Base-by-base conservation (phyloP, 805 yeast genomes). In the Metschnikowia hibisci region DNA sequence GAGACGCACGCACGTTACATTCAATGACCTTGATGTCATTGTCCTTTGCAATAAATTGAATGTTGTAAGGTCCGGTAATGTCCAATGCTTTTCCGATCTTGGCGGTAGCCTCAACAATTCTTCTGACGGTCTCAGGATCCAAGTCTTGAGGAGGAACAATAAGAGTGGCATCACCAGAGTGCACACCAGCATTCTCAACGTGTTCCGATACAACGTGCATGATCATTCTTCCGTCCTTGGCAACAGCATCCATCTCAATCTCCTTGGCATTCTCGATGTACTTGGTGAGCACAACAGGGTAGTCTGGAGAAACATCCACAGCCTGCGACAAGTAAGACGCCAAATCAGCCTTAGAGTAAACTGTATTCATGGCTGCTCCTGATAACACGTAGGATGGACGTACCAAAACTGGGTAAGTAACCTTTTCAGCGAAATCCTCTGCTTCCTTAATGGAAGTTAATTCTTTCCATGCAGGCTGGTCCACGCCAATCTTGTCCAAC, bases 391-490 rank as follows among this genome's bases (percentile, higher is more conserved):
- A 91, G 18, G 97, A 90, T 25, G 99, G 99, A 74, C 99, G 87
- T 40, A 91, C 98, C 55, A 91, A 74, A 31, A 91, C 98, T 39
- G 99, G 99, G 66, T 88, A 91, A 28, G 88, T 77, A 42, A 88
- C 98, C 61, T 79, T 82, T 38, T 87, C 84, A 45, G 98, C 97
- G 62, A 91, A 91, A 34, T 71, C 81, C 64, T 87, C 95, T 47
- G 99, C 98, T 67, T 91, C 98, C 31, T 76, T 87, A 45, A 88
- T 76, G 18, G 96, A 87, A 29, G 98, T 89, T 57, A 91, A 78
- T 68, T 91, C 99, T 67, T 90, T 91, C 99, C 99, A 91, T 30
- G 96, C 96, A 34, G 99, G 99, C 71, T 91, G 99, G 70, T 91
- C 99, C 51, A 91, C 97, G 44, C 95, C 96, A 60, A 91, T 91